These are phyloP conservation scores for Hibiscus trionum DNA, from an alignment of 345 rosid species.

Conservation along the genomic window DNA sequence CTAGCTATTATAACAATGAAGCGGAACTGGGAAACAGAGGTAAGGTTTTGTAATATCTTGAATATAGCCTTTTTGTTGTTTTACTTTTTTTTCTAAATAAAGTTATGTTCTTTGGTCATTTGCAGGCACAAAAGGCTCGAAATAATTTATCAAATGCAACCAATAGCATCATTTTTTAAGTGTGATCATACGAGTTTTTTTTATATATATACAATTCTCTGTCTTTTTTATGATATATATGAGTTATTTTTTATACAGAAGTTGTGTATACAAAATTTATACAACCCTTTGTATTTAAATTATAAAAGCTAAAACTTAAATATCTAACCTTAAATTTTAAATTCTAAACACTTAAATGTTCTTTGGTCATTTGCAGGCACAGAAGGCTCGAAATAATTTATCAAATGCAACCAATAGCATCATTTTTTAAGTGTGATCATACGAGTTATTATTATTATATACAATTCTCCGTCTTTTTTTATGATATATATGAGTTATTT, in stretches of 20 bases:
- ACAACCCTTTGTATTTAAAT: too few relatives aligned
- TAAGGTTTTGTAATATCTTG: constrained; percentile 7
- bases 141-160: constrained; percentile 6
- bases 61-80: neutral
- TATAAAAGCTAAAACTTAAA: too few relatives aligned
- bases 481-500: too few relatives aligned
- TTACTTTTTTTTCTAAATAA: neutral
- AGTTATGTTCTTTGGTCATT: neutral
- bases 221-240: too few relatives aligned
- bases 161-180: neutral
- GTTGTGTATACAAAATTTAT: too few relatives aligned
- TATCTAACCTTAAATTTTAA: too few relatives aligned
- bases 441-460: neutral
- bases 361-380: constrained; percentile 14
- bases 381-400: constrained; percentile 13
- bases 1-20: constrained; percentile 30
- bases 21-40: constrained; percentile 42
- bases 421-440: neutral
- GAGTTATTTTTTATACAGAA: too few relatives aligned
- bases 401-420: constrained; percentile 1
- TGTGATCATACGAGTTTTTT: neutral
- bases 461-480: neutral
- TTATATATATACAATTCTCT: neutral
- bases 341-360: too few relatives aligned
- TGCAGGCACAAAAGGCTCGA: constrained; percentile 19